Base-by-base conservation (phyloP, 805 yeast genomes). In the Yamadazyma endophytica region DNA sequence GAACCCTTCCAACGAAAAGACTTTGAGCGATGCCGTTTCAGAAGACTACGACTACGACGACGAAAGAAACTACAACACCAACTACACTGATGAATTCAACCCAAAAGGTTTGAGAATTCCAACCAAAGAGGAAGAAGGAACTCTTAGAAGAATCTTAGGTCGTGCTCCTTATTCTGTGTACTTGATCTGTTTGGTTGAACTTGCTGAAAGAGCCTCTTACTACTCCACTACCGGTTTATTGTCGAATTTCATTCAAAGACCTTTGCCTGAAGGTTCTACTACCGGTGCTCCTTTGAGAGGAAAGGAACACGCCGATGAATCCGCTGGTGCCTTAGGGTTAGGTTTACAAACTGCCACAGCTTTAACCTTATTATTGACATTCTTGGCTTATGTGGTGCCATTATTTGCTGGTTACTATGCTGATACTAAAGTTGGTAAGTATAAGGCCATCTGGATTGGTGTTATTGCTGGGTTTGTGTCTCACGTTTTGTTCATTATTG, bases 191-290 rank as follows among this genome's bases (percentile, higher is more conserved):
- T 43, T 61, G 54, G 48, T 63, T 26, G 78, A 72, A 42, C 66
- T 72, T 42, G 73, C 75, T 12, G 77, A 72, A 50, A 61, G 77
- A 53, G 77, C 73, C 30, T 68, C 75, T 6, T 72, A 70, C 44
- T 72, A 69, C 40, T 73, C 76, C 14, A 59, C 60, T 8, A 44
- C 56, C 20, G 67, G 66, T 43, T 47, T 66, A 24, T 56, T 71
- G 32, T 50, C 70, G 20, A 72, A 72, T 46, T 70, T 70, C 43
- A 61, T 71, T 34, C 70, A 65, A 52, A 59, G 73, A 52, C 70
- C 73, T 11, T 50, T 71, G 25, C 77, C 77, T 9, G 47, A 45
- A 19, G 69, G 70, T 24, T 65, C 72, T 13, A 63, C 64, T 15
- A 68, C 73, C 25, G 69, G 71, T 36, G 66, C 68, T 14, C 56